phyloP scores from a whole-genome alignment of 441 rosid species.

The Pelargonium cotyledonis region DNA sequence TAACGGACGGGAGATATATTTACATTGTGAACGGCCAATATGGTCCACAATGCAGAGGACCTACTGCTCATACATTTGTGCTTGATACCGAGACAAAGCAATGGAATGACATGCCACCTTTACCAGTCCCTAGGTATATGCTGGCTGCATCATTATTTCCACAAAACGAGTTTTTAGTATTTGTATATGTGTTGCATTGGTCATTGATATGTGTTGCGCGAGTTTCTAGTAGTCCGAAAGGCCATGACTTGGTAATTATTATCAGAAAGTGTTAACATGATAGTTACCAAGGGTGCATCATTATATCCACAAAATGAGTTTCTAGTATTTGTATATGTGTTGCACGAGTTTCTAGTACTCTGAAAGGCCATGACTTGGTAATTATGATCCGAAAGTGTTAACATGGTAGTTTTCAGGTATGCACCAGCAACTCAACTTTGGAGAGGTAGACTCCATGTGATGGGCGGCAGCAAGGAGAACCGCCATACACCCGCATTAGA shows the following conservation, averaged over 20 bases:
- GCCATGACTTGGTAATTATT: neutral
- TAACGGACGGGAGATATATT: conserved; percentile 79
- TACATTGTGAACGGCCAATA: conserved; percentile 80
- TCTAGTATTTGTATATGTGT: neutral
- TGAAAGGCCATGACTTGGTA: neutral
- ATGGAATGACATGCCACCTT: conserved; percentile 59
- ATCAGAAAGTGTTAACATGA: conserved; percentile 7
- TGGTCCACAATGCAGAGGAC: conserved; percentile 94
- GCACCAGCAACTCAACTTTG: conserved; percentile 94
- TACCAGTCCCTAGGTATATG: conserved; percentile 80
- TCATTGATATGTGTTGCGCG: no score
- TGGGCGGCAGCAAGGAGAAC: conserved; percentile 97
- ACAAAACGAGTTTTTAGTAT: neutral
- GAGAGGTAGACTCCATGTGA: conserved; percentile 97
- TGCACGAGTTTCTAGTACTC: no score
- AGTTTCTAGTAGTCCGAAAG: neutral
- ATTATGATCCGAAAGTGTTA: conserved; percentile 8
- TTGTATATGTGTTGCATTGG: neutral
- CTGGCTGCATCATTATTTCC: conserved; percentile 7
- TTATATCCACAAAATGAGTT: conserved; percentile 5
- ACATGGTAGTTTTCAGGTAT: conserved; percentile 44
- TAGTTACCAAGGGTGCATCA: conserved; percentile 69
- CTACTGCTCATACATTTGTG: conserved; percentile 76
- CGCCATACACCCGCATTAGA: conserved; percentile 76
- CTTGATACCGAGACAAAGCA: conserved; percentile 74